These are phyloP conservation scores for Phaeosphaeria sp. DNA, from an alignment of 2,329 filamentous ascomycete species.

Conservation along the genomic window DNA sequence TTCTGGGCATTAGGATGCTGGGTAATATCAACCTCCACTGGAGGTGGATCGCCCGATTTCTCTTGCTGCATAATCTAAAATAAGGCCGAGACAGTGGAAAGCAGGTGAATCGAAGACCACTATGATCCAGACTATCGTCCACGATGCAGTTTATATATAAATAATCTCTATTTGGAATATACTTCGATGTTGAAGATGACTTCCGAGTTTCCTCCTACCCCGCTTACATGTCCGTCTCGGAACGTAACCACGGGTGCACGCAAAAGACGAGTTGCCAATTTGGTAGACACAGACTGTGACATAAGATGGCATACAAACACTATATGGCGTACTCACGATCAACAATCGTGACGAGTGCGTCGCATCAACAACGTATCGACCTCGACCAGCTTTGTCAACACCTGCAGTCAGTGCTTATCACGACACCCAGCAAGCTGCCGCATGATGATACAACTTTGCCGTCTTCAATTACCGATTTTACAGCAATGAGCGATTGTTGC, in stretches of 20 bases:
- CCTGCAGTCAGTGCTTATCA: not conserved
- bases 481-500: not conserved
- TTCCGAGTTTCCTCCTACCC: not conserved
- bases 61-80: conserved; percentile 6
- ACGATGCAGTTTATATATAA: not conserved
- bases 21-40: conserved; percentile 20
- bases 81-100: not conserved
- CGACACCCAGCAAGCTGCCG: not conserved
- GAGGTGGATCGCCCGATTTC: not conserved
- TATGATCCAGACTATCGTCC: not conserved
- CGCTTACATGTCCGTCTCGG: not conserved
- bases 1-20: conserved; percentile 29
- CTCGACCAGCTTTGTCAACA: not conserved
- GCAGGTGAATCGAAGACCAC: not conserved
- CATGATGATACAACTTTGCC: not conserved
- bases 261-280: not conserved
- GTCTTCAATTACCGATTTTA: not conserved
- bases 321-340: not conserved
- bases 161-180: not conserved
- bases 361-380: not conserved
- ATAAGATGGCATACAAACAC: not conserved
- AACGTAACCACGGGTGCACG: not conserved
- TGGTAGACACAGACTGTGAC: not conserved
- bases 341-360: not conserved
- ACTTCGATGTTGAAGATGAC: not conserved